Evolutionary conservation across 352 stramenopile genomes (phyloP).

Genomic region (Globisporangium spiculum): DNA sequence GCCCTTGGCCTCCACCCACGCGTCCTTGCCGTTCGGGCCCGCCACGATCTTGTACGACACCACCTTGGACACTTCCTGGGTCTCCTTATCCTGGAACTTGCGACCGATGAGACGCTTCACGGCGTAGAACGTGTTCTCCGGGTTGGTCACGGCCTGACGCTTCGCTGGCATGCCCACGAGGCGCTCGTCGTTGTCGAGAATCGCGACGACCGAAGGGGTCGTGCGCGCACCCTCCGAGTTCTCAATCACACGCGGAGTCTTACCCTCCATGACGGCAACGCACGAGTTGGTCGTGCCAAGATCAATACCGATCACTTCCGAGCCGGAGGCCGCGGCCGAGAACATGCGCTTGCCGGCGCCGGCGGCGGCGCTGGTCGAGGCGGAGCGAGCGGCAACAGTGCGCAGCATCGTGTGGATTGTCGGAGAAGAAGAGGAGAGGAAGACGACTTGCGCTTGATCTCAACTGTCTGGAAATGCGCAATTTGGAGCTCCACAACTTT

Average conservation of each 20-base stretch:
- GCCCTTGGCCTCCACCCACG: conserved; percentile 89
- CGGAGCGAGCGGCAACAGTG: conserved; percentile 26
- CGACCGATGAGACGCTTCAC: conserved; percentile 98
- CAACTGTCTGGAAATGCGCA: conserved; percentile 19
- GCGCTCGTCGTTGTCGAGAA: conserved; percentile 90
- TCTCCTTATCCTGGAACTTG: conserved; percentile 92
- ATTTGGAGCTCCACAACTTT: not conserved
- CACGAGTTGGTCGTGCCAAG: conserved; percentile 98
- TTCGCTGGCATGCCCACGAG: conserved; percentile 95
- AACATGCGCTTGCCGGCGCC: conserved; percentile 43
- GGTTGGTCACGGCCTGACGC: conserved; percentile 97
- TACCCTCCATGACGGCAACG: conserved; percentile 96
- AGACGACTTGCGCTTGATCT: conserved; percentile 13
- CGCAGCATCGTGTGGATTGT: conserved; percentile 19
- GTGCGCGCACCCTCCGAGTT: conserved; percentile 96
- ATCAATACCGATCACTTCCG: conserved; percentile 94
- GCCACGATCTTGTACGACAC: conserved; percentile 98
- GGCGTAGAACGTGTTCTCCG: conserved; percentile 97
- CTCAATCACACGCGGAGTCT: conserved; percentile 96
- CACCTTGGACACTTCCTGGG: conserved; percentile 92
- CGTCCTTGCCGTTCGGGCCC: conserved; percentile 89
- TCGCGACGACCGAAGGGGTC: conserved; percentile 94
- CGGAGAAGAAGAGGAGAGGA: not conserved
- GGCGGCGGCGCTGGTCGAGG: conserved; percentile 19
- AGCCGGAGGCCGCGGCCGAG: conserved; percentile 36